A percentile compares a stretch with the other conserved stretches of the same genome.
phyloP scores from a whole-genome alignment of 2,329 filamentous ascomycete genomes.

The Trichoderma lentiforme region DNA sequence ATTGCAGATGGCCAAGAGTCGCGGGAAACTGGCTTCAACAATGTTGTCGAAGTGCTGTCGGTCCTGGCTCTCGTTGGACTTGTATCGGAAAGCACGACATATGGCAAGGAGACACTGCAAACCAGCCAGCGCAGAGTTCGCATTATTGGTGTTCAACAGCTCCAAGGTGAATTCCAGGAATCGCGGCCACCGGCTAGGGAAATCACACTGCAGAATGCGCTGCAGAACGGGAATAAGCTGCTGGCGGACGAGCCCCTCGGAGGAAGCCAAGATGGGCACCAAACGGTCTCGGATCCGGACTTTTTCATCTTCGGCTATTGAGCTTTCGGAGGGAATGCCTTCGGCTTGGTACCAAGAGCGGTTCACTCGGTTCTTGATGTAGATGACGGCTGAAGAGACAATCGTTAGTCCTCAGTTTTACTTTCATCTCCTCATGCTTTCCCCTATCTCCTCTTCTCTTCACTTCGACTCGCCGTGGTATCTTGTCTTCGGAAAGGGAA shows the following conservation, averaged over 20 bases:
- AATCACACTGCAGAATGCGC: constrained; percentile 94
- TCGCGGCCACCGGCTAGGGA: constrained; percentile 87
- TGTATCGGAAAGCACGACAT: constrained; percentile 94
- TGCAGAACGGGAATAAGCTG: constrained; percentile 93
- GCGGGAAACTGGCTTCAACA: constrained; percentile 84
- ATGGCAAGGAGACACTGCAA: constrained; percentile 92
- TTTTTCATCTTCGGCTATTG: constrained; percentile 88
- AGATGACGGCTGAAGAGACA: constrained; percentile 72
- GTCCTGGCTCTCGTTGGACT: constrained; percentile 70
- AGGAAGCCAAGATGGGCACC: constrained; percentile 81
- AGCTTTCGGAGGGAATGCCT: constrained; percentile 66
- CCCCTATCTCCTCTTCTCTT: not conserved
- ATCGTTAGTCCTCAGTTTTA: constrained; percentile 15
- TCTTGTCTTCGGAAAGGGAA: not conserved
- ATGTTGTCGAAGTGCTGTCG: constrained; percentile 91
- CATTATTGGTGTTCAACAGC: constrained; percentile 81
- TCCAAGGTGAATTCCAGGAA: constrained; percentile 92
- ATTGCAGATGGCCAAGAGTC: constrained; percentile 81
- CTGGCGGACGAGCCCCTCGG: constrained; percentile 76
- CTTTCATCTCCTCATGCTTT: not conserved
- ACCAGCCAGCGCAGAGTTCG: constrained; percentile 84
- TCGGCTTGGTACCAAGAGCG: constrained; percentile 83
- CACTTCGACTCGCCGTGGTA: not conserved
- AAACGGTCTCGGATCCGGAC: constrained; percentile 80
- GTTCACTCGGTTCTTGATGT: constrained; percentile 95